Conservation (phyloP, 768 basidiomycete genomes). For the Russula lepida region DNA sequence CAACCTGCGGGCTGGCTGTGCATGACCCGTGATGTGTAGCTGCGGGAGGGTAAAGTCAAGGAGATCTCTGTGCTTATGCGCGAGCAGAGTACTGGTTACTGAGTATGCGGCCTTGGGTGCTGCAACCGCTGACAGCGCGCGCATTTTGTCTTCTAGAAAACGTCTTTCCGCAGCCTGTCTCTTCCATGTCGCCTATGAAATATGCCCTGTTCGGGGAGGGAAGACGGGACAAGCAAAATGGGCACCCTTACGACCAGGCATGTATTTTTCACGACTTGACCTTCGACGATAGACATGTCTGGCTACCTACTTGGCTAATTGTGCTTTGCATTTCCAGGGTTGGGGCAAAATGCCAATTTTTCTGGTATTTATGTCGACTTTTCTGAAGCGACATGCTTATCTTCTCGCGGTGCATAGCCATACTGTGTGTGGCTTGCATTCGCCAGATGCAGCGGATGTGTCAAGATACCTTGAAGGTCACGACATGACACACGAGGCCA, state of each 20-base stretch:
- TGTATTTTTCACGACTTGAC: background rate
- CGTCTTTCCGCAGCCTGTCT: background rate
- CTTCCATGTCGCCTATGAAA: background rate
- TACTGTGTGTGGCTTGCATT: too few relatives aligned
- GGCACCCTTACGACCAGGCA: background rate
- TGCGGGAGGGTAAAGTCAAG: background rate
- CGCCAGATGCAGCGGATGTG: background rate
- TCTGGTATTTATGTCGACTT: too few relatives aligned
- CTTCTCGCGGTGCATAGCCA: background rate
- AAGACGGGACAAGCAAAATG: background rate
- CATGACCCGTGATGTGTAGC: background rate
- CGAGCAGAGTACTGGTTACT: background rate
- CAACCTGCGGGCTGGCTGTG: background rate
- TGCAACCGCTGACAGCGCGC: background rate
- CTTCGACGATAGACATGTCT: background rate
- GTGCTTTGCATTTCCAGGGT: background rate
- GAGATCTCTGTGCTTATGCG: background rate
- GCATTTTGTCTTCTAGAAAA: background rate
- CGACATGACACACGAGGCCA: background rate
- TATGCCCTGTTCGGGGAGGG: background rate
- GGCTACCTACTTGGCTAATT: background rate
- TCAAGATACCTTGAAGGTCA: background rate
- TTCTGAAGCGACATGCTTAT: background rate
- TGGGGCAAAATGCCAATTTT: background rate
- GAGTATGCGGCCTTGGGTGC: background rate